Percentiles rank a stretch among this genome's conserved stretches.
Evolutionary conservation across 2,329 filamentous ascomycete genomes (phyloP).

Genomic region (Colletotrichum tabaci): DNA sequence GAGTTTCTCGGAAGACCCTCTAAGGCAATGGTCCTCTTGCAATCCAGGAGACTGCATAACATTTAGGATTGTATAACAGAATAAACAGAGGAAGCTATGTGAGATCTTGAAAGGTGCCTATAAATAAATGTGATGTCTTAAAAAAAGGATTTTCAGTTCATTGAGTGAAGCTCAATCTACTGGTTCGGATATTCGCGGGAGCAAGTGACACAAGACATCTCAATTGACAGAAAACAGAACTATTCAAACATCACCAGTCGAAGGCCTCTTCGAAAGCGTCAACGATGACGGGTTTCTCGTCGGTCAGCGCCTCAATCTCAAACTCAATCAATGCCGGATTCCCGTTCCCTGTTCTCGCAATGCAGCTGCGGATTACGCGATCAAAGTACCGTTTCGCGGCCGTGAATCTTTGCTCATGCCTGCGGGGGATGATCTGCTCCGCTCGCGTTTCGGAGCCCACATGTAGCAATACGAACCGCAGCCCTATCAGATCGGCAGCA

Average conservation of each 20-base stretch:
- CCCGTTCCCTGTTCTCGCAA: not conserved
- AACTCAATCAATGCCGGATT: not conserved
- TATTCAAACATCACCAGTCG: not conserved
- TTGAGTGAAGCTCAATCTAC: too few species aligned
- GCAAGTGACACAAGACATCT: not conserved
- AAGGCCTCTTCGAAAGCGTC: not conserved
- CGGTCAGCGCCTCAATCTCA: not conserved
- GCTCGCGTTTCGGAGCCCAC: not conserved
- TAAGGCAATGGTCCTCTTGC: too few species aligned
- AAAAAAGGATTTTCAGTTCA: too few species aligned
- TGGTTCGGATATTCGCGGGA: not conserved
- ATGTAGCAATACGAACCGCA: slow-evolving; percentile 1
- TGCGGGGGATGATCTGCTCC: not conserved
- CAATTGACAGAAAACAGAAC: not conserved
- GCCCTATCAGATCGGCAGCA: not conserved
- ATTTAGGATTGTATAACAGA: too few species aligned
- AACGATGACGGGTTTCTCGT: not conserved
- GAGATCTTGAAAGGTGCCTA: too few species aligned
- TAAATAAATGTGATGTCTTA: too few species aligned
- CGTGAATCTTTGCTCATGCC: not conserved
- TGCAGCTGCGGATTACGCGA: not conserved
- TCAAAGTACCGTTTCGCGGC: not conserved
- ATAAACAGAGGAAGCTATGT: too few species aligned
- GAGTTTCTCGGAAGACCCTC: too few species aligned
- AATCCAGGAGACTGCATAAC: too few species aligned